Evolutionary conservation across 176 grass and related monocot genomes (phyloP).

Genomic region (Bromus sterilis): DNA sequence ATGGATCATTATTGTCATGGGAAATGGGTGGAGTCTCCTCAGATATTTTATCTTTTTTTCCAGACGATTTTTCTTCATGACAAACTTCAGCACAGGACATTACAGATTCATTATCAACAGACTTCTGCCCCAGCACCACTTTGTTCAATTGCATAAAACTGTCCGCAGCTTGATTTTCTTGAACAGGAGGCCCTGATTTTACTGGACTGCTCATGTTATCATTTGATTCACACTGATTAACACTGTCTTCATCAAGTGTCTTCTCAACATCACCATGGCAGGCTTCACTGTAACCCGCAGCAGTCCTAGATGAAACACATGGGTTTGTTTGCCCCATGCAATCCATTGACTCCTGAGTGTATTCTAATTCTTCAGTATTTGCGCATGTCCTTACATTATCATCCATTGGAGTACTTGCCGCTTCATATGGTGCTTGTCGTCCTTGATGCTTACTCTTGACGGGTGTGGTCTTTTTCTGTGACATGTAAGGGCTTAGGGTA

Average conservation of each 20-base stretch:
- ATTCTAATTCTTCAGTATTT: slow-evolving; percentile 27
- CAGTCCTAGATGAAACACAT: slow-evolving; percentile 4
- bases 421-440: slow-evolving; percentile 22
- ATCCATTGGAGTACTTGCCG: slow-evolving; percentile 15
- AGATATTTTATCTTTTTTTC: slow-evolving; percentile 26
- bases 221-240: slow-evolving; percentile 9
- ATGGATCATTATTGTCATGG: slow-evolving; percentile 20
- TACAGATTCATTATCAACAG: slow-evolving; percentile 30
- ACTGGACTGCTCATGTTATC: slow-evolving; percentile 16
- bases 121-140: not conserved
- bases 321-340: slow-evolving; percentile 18
- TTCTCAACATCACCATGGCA: slow-evolving; percentile 15
- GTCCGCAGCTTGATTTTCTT: slow-evolving; percentile 17
- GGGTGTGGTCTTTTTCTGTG: slow-evolving; percentile 41
- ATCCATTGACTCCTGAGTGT: not conserved
- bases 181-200: slow-evolving; percentile 22
- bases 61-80: slow-evolving; percentile 14
- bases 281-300: not conserved
- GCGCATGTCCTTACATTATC: slow-evolving; percentile 6
- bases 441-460: slow-evolving; percentile 46
- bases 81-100: slow-evolving; percentile 18
- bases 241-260: not conserved
- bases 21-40: not conserved
- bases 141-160: not conserved
- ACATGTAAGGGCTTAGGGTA: slow-evolving; percentile 5